Evolutionary conservation across 306 rosid species (phyloP).

Genomic region (Casuarina equisetifolia): DNA sequence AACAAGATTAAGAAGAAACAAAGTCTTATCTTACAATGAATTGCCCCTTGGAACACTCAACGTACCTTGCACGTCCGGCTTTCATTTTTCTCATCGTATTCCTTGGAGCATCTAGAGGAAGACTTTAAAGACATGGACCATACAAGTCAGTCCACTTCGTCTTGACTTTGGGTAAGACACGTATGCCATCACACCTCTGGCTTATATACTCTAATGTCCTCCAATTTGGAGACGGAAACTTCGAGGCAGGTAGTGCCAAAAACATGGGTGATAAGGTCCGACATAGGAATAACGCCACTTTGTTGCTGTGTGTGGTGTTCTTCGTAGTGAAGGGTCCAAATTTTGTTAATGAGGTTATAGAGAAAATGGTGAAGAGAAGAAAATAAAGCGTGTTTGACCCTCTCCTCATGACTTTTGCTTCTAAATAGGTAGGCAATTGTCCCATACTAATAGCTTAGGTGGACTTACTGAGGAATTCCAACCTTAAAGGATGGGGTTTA

Average conservation of each 20-base stretch:
- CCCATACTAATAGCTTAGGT: too few relatives aligned
- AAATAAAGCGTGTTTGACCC: too few relatives aligned
- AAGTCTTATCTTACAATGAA: background rate
- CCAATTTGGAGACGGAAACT: background rate
- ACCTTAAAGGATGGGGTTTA: too few relatives aligned
- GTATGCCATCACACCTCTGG: background rate
- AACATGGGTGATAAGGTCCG: too few relatives aligned
- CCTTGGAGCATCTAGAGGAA: constrained; percentile 8
- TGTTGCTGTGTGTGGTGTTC: too few relatives aligned
- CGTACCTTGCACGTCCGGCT: constrained; percentile 31
- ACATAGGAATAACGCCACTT: too few relatives aligned
- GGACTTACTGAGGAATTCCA: too few relatives aligned
- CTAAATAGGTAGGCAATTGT: too few relatives aligned
- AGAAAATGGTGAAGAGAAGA: too few relatives aligned
- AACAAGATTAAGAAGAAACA: background rate
- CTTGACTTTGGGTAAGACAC: constrained; percentile 15
- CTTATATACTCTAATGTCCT: background rate
- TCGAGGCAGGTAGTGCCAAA: background rate
- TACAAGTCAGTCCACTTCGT: background rate
- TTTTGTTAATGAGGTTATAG: too few relatives aligned
- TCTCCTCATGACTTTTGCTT: too few relatives aligned
- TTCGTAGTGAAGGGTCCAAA: background rate
- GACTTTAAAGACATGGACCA: background rate
- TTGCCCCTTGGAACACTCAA: constrained; percentile 23
- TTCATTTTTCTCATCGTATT: background rate